phyloP scores from a whole-genome alignment of 1,284 basidiomycete species.

The Trichosporon faecale region DNA sequence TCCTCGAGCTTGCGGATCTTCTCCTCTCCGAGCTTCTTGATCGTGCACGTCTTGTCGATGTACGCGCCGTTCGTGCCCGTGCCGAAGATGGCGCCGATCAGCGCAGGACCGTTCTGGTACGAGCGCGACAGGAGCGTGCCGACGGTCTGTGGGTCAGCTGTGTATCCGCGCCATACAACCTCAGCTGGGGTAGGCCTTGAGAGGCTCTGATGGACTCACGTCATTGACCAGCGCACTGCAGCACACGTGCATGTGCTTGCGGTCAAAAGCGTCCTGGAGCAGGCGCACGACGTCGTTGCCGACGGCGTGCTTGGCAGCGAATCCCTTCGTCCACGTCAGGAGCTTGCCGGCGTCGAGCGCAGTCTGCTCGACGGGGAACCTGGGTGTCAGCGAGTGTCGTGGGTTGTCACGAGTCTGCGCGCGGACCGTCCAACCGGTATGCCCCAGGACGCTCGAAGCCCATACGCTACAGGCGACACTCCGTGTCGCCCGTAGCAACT shows the following conservation, averaged over 20 bases:
- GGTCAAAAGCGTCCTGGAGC: conserved; percentile 87
- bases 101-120: conserved; percentile 83
- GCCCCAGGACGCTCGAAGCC: no score
- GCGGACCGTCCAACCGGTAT: no score
- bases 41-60: conserved; percentile 78
- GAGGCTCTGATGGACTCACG: conserved; percentile 55
- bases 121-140: conserved; percentile 89
- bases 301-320: conserved; percentile 82
- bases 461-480: background rate
- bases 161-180: no score
- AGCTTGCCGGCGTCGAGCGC: conserved; percentile 85
- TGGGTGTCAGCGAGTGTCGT: conserved; percentile 18
- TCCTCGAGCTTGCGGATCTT: conserved; percentile 57
- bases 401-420: background rate
- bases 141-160: conserved; percentile 65
- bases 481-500: conserved; percentile 18
- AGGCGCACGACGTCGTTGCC: conserved; percentile 89
- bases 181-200: no score
- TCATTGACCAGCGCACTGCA: conserved; percentile 96
- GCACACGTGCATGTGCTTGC: conserved; percentile 88
- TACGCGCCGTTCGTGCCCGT: conserved; percentile 98
- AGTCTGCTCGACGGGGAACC: conserved; percentile 95
- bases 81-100: conserved; percentile 88
- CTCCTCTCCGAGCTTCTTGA: conserved; percentile 71
- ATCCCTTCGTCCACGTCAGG: conserved; percentile 96